Evolutionary conservation across 257 asterid species (phyloP).

Genomic region (Solanum tacnaense): DNA sequence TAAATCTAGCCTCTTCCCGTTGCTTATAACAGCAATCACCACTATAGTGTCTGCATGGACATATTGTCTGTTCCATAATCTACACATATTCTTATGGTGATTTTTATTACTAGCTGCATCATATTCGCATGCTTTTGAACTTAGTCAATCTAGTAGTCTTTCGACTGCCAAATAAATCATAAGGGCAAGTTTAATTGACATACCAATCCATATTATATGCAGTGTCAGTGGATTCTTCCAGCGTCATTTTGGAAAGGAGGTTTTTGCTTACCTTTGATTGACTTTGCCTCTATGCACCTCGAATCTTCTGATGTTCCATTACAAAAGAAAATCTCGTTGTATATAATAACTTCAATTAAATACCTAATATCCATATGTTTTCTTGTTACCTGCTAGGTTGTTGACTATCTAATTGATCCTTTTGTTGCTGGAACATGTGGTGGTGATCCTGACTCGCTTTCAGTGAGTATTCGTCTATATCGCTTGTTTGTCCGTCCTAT

Average conservation of each 20-base stretch:
- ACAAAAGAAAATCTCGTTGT: not conserved
- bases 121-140: not conserved
- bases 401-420: slow-evolving; percentile 87
- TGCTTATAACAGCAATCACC: not conserved
- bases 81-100: not conserved
- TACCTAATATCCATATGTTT: not conserved
- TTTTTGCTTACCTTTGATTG: slow-evolving; percentile 6
- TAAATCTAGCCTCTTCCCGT: not conserved
- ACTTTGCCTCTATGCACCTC: not conserved
- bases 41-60: not conserved
- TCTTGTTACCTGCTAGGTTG: slow-evolving; percentile 38
- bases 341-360: not conserved
- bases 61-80: not conserved
- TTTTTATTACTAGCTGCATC: not conserved
- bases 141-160: not conserved
- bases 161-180: not conserved
- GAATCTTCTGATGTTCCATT: not conserved
- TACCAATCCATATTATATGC: slow-evolving; percentile 15
- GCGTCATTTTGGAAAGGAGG: slow-evolving; percentile 99
- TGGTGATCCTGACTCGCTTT: slow-evolving; percentile 87
- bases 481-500: not conserved
- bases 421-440: slow-evolving; percentile 90
- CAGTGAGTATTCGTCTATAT: slow-evolving; percentile 45
- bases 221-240: slow-evolving; percentile 85
- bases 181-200: not conserved